Evolutionary conservation across 345 rosid genomes (phyloP).

Genomic region (Populus nigra): DNA sequence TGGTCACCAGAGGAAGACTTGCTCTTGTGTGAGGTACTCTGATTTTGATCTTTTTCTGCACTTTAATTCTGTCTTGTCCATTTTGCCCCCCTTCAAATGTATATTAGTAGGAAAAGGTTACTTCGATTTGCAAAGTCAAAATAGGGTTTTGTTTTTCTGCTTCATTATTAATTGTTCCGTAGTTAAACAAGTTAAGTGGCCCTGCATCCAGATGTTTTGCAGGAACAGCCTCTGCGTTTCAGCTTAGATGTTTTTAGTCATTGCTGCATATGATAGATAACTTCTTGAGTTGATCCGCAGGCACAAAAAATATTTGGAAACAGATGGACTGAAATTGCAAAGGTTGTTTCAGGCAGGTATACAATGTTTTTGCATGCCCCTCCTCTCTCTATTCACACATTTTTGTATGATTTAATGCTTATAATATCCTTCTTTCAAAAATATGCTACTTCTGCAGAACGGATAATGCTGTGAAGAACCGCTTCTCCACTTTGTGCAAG

Average conservation of each 20-base stretch:
- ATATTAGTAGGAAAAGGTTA: conserved; percentile 1
- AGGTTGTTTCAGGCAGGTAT: conserved; percentile 99
- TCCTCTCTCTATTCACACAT: too few species aligned
- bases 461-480: conserved; percentile 96
- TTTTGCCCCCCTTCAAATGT: background rate
- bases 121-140: background rate
- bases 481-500: conserved; percentile 95
- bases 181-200: background rate
- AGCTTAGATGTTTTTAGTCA: conserved; percentile 12
- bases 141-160: background rate
- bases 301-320: conserved; percentile 93
- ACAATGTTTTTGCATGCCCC: conserved; percentile 1
- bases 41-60: background rate
- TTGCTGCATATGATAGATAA: conserved; percentile 16
- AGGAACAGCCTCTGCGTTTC: conserved; percentile 6
- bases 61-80: background rate
- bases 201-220: conserved; percentile 19
- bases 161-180: background rate
- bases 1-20: conserved; percentile 98
- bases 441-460: conserved; percentile 54
- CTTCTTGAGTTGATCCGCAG: conserved; percentile 40
- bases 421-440: background rate
- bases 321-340: conserved; percentile 98
- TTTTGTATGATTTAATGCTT: background rate
- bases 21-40: conserved; percentile 83